A percentile compares a stretch with the other conserved stretches of the same genome.
Conservation (phyloP, 2,329 filamentous ascomycete species). For the Pseudocercospora crystallina region DNA sequence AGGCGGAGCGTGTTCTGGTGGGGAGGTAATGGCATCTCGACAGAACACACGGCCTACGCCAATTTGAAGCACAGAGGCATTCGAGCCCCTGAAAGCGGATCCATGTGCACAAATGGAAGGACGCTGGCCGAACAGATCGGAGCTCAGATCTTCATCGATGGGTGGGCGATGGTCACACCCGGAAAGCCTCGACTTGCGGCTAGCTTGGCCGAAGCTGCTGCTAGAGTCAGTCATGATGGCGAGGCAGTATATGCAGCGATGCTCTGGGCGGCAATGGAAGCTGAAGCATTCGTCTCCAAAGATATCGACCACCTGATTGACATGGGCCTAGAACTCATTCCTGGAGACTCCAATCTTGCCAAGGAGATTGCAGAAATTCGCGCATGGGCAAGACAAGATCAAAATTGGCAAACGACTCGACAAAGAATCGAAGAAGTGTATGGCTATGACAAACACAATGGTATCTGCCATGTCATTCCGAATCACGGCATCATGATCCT, state of each 20-base stretch:
- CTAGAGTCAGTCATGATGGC: conserved; percentile 4
- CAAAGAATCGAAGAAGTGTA: conserved; percentile 3
- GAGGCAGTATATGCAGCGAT: conserved; percentile 3
- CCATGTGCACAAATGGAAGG: background rate
- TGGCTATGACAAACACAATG: background rate
- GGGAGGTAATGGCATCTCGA: conserved; percentile 3
- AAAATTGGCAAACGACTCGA: conserved; percentile 1
- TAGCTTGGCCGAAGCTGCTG: background rate
- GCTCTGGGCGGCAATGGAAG: conserved; percentile 4
- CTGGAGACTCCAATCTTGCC: background rate
- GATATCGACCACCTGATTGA: conserved; percentile 1
- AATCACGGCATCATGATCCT: conserved; percentile 3
- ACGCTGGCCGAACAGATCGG: conserved; percentile 5
- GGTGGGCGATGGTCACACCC: conserved; percentile 2
- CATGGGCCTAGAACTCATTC: background rate
- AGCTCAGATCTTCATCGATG: conserved; percentile 7
- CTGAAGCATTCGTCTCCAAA: conserved; percentile 1
- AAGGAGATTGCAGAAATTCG: background rate
- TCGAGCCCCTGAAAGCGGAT: background rate
- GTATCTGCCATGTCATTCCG: conserved; percentile 3
- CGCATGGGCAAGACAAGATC: background rate
- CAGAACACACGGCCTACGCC: conserved; percentile 1
- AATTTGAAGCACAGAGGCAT: conserved; percentile 2
- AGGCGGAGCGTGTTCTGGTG: conserved; percentile 1
- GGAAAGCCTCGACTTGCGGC: background rate